These are phyloP conservation scores for Fusarium foetens DNA, from an alignment of 2,329 filamentous ascomycete species.

Conservation along the genomic window DNA sequence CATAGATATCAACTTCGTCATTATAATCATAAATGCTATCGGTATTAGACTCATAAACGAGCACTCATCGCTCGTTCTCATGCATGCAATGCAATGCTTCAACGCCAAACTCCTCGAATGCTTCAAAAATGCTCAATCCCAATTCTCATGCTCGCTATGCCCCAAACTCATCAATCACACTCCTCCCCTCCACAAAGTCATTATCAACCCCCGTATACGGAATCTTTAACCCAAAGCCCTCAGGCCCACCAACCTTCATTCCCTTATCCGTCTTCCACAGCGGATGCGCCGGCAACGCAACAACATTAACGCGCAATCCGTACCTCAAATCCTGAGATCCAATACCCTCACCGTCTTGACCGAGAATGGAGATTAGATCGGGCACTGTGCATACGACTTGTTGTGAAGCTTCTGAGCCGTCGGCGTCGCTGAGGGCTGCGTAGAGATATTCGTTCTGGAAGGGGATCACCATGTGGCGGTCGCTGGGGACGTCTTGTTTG, in stretches of 20 bases:
- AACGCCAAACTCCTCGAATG: not conserved
- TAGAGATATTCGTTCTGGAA: slow-evolving; percentile 57
- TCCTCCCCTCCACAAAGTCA: slow-evolving; percentile 57
- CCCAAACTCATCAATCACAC: slow-evolving; percentile 62
- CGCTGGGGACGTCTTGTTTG: slow-evolving; percentile 18
- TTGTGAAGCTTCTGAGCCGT: slow-evolving; percentile 45
- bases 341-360: slow-evolving; percentile 59
- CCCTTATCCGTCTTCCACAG: slow-evolving; percentile 57
- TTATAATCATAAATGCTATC: not conserved
- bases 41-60: not conserved
- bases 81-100: not conserved
- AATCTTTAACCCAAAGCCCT: slow-evolving; percentile 49
- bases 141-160: slow-evolving; percentile 2
- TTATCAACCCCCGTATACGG: slow-evolving; percentile 44
- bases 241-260: slow-evolving; percentile 49
- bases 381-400: slow-evolving; percentile 51
- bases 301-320: slow-evolving; percentile 60
- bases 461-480: slow-evolving; percentile 52
- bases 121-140: not conserved
- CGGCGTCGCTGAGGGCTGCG: slow-evolving; percentile 48
- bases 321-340: slow-evolving; percentile 63
- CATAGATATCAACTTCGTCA: not conserved
- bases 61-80: not conserved
- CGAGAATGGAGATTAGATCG: slow-evolving; percentile 51
- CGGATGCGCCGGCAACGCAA: slow-evolving; percentile 60